Conservation (phyloP, 2,329 filamentous ascomycete species). For the Pseudopyricularia cyperi region DNA sequence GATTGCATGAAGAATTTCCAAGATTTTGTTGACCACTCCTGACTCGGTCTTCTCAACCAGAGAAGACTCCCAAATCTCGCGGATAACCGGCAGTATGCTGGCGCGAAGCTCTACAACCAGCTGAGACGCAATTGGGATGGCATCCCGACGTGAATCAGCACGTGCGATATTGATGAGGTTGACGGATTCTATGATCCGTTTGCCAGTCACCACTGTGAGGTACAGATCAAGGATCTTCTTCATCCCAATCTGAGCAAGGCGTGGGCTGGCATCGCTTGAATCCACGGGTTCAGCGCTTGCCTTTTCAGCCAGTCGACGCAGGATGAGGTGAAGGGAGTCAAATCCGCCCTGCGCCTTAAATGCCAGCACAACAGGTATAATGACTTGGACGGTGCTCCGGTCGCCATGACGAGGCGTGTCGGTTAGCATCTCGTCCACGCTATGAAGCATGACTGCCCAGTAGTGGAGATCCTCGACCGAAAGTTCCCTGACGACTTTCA, state of each 20-base stretch:
- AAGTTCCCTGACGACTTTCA: conserved; percentile 34
- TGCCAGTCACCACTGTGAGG: conserved; percentile 59
- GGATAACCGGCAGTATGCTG: conserved; percentile 63
- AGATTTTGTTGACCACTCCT: conserved; percentile 58
- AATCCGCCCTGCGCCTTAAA: conserved; percentile 78
- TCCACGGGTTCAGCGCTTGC: conserved; percentile 25
- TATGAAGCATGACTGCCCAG: conserved; percentile 69
- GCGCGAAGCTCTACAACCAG: conserved; percentile 78
- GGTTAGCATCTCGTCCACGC: conserved; percentile 65
- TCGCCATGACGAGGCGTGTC: conserved; percentile 44
- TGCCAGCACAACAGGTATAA: conserved; percentile 68
- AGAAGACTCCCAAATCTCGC: conserved; percentile 71
- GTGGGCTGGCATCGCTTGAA: conserved; percentile 30
- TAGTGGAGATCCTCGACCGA: conserved; percentile 60
- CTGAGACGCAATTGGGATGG: conserved; percentile 41
- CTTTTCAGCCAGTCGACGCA: conserved; percentile 36
- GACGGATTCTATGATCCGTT: conserved; percentile 65
- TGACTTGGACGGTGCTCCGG: conserved; percentile 30
- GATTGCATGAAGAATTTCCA: conserved; percentile 72
- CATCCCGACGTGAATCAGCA: not conserved
- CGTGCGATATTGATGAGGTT: conserved; percentile 29
- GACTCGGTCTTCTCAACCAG: conserved; percentile 63
- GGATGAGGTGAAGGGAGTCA: conserved; percentile 56
- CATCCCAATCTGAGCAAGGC: conserved; percentile 45
- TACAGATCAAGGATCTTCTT: conserved; percentile 82